phyloP scores from a whole-genome alignment of 306 rosid species.

The Ochetophila trinervis region DNA sequence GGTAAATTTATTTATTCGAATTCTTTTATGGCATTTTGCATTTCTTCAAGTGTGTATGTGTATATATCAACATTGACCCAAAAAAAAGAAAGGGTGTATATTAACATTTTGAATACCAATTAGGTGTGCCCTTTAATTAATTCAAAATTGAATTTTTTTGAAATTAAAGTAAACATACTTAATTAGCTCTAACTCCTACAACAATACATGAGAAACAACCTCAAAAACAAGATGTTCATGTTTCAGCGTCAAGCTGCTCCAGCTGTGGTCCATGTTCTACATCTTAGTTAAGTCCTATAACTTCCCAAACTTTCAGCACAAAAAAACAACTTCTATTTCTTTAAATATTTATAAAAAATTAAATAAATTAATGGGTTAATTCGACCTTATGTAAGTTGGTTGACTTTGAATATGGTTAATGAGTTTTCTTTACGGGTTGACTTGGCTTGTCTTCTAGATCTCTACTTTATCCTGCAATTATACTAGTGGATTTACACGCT shows the following conservation, averaged over 20 bases:
- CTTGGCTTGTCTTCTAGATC: not conserved
- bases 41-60: not conserved
- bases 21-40: too few relatives aligned
- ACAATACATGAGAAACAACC: not conserved
- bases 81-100: too few relatives aligned
- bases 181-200: too few relatives aligned
- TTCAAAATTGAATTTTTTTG: not conserved
- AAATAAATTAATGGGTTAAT: not conserved
- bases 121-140: not conserved
- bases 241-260: conserved; percentile 15
- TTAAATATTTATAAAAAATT: not conserved
- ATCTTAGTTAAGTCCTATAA: not conserved
- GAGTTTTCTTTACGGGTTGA: not conserved
- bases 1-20: too few relatives aligned
- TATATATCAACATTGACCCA: too few relatives aligned
- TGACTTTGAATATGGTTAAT: conserved; percentile 2
- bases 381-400: not conserved
- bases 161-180: not conserved
- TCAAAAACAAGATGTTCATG: not conserved
- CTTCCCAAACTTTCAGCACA: conserved; percentile 9
- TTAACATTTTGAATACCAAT: not conserved
- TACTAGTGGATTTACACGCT: conserved; percentile 4
- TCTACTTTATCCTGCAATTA: conserved; percentile 2
- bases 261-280: conserved; percentile 22
- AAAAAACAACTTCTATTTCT: not conserved